Percentiles rank a stretch among this genome's conserved stretches.
These are phyloP conservation scores for Guillardia theta DNA, from an alignment of 78 protist species.

Conservation along the genomic window DNA sequence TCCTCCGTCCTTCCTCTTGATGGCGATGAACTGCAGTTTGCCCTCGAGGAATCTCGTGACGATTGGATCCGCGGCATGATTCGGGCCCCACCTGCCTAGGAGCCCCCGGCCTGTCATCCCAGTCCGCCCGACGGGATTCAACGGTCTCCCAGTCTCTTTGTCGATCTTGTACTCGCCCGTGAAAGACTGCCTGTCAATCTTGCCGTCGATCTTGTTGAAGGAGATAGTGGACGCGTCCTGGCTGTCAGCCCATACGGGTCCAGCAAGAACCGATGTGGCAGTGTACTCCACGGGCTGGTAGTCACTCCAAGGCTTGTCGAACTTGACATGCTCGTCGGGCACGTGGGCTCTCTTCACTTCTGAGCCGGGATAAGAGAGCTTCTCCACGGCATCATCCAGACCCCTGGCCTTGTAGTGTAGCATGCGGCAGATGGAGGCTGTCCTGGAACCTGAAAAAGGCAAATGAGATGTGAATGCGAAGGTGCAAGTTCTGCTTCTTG, in stretches of 20 bases:
- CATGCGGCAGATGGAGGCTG: too few species aligned
- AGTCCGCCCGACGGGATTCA: conserved; percentile 49
- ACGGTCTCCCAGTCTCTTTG: background rate
- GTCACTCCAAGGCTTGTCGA: background rate
- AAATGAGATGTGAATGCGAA: too few species aligned
- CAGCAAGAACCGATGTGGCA: background rate
- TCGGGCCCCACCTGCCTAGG: too few species aligned
- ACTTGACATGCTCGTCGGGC: background rate
- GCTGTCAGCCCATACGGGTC: background rate
- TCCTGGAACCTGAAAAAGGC: too few species aligned
- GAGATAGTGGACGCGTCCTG: background rate
- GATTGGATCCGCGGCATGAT: too few species aligned
- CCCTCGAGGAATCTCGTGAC: too few species aligned
- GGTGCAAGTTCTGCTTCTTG: too few species aligned
- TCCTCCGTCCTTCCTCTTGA: conserved; percentile 36
- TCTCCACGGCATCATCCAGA: too few species aligned
- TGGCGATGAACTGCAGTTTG: conserved; percentile 26
- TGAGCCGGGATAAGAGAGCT: too few species aligned
- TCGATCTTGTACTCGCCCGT: background rate
- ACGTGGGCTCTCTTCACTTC: too few species aligned
- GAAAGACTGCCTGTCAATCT: background rate
- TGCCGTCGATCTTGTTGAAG: background rate
- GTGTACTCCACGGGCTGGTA: background rate
- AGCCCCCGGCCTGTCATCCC: conserved; percentile 54
- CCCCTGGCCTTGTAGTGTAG: too few species aligned